Evolutionary conservation across 768 basidiomycete species (phyloP), one percentile per base, ranked within the genome.

Genomic region (Arthromyces matolae): DNA sequence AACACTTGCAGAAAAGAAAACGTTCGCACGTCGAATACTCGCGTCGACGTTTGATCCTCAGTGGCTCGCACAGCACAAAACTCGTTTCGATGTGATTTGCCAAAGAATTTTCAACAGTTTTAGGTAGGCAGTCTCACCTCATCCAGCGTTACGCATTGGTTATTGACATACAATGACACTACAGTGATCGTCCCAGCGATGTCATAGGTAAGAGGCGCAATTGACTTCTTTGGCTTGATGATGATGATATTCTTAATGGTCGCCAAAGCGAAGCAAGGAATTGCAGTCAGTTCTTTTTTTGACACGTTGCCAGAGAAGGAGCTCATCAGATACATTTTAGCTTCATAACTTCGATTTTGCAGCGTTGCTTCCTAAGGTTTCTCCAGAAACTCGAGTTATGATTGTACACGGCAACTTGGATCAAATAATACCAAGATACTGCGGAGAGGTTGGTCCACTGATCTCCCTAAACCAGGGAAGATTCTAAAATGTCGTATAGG

Each of bases 341-440:
- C 55, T 69, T 27, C 58, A 60, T 50, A 58, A 57, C 7, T 69
- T 70, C 41, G 56, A 66, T 25, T 67, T 66, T 51, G 60, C 52
- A 27, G 50, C 59, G 23, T 54, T 64, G 12, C 59, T 68, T 20
- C 29, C 56, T 12, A 59, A 60, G 24, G 46, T 72, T 13, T 62
- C 69, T 7, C 42, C 38, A 14, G 61, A 67, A 20, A 55, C 60
- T n/a, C 63, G 65, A 16, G 66, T 73, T 19, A 53, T 75, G 29
- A 58, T 74, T 22, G 62, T 74, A n/a, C 73, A 75, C 35, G 71
- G 72, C n/a, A 60, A 58, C 32, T 49, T 64, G 8, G 72, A 73
- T 55, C 55, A 59, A 42, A 57, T 71, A 6, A 60, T 72, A 31
- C 71, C 71, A 2, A 64, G 60, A 46, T 47, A 53, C 10, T 66